phyloP scores from a whole-genome alignment of 352 stramenopile species.

The Phytophthora lateralis region DNA sequence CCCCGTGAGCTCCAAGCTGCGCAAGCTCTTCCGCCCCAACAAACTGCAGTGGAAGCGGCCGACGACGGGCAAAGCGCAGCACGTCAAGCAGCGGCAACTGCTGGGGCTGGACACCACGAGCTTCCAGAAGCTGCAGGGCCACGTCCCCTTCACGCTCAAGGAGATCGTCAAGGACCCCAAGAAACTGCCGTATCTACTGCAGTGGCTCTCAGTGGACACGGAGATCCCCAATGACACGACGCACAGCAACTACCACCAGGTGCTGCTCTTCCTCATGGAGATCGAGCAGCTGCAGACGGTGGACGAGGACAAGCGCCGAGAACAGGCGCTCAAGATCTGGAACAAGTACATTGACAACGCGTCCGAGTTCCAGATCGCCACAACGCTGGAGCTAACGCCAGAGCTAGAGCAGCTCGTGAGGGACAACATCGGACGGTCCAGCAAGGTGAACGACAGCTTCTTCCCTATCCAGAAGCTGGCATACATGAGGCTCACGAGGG shows the following conservation, averaged over 20 bases:
- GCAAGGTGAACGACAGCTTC: constrained; percentile 74
- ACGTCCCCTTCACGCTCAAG: constrained; percentile 83
- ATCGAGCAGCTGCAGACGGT: constrained; percentile 83
- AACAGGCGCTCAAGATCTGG: constrained; percentile 86
- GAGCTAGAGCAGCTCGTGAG: constrained; percentile 80
- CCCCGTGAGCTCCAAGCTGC: constrained; percentile 78
- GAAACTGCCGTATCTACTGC: constrained; percentile 81
- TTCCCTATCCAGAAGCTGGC: constrained; percentile 87
- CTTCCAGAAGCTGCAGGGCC: constrained; percentile 75
- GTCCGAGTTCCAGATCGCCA: constrained; percentile 86
- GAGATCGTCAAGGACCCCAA: constrained; percentile 88
- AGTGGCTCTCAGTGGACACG: constrained; percentile 71
- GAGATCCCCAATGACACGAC: constrained; percentile 43
- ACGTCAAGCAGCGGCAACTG: constrained; percentile 54
- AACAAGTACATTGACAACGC: constrained; percentile 84
- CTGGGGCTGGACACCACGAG: constrained; percentile 58
- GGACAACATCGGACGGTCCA: constrained; percentile 57
- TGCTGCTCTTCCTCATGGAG: constrained; percentile 84
- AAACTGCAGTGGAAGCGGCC: constrained; percentile 63
- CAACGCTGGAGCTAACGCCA: constrained; percentile 77
- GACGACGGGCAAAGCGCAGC: constrained; percentile 5
- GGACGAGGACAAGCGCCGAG: constrained; percentile 60
- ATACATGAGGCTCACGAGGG: constrained; percentile 80
- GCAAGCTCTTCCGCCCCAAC: constrained; percentile 73
- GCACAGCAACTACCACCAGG: constrained; percentile 75